Percentiles rank a stretch among this genome's conserved stretches.
These are phyloP conservation scores for Backusella sp. DNA, from an alignment of 192 early-diverging fungal species.

Conservation along the genomic window DNA sequence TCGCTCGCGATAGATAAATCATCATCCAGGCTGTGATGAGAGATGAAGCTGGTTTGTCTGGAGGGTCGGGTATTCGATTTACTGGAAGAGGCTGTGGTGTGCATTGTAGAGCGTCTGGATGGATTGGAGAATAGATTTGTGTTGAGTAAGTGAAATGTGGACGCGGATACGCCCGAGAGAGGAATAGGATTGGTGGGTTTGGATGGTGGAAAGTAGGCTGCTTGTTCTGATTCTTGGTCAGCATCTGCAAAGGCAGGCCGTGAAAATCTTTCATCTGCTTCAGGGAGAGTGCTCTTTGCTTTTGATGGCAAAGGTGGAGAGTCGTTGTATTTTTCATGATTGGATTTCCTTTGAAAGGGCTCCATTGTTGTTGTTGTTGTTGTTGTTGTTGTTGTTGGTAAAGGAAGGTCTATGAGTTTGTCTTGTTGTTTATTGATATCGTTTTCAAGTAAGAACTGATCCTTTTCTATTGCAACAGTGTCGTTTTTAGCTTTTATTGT, in stretches of 20 bases:
- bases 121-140: not conserved
- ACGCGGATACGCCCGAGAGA: not conserved
- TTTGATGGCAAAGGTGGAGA: not conserved
- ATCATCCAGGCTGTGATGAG: not conserved
- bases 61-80: not conserved
- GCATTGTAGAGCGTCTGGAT: not conserved
- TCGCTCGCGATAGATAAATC: not conserved
- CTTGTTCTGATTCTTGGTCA: not conserved
- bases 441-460: too few species aligned
- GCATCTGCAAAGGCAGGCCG: not conserved
- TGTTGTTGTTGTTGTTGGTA: not conserved
- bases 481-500: not conserved
- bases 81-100: not conserved
- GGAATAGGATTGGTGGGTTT: not conserved
- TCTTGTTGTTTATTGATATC: not conserved
- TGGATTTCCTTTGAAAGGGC: not conserved
- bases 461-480: too few species aligned
- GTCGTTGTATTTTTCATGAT: not conserved
- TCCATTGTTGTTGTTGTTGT: not conserved
- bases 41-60: not conserved
- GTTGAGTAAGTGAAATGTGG: not conserved
- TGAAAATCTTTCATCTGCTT: not conserved
- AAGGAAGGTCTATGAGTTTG: not conserved
- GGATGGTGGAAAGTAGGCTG: not conserved
- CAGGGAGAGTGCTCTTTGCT: not conserved